Conservation (phyloP, 352 stramenopile species). For the Pythium sukuiense region DNA sequence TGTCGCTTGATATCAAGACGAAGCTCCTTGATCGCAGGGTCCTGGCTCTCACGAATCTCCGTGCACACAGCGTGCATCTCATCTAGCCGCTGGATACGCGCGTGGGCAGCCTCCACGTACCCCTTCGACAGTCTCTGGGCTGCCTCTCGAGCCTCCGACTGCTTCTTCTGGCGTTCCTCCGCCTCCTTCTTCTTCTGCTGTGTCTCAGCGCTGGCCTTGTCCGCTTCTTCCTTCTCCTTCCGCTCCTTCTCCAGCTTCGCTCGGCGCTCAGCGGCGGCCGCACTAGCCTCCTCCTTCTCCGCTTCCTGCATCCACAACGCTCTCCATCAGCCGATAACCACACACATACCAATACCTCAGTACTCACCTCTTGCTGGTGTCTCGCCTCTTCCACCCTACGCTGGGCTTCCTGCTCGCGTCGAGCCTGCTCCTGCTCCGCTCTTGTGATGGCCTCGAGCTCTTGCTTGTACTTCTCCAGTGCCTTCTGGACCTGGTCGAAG, state of each 20-base stretch:
- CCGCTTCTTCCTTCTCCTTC: conserved; percentile 30
- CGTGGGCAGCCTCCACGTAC: conserved; percentile 31
- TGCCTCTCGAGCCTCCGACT: conserved; percentile 34
- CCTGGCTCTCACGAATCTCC: conserved; percentile 48
- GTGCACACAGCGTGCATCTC: conserved; percentile 44
- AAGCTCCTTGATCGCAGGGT: conserved; percentile 59
- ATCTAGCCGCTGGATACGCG: conserved; percentile 48
- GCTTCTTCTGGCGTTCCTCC: conserved; percentile 34
- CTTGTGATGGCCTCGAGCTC: conserved; percentile 31
- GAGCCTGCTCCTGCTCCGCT: conserved; percentile 33
- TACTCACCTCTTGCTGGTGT: conserved; percentile 32
- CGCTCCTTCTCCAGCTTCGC: conserved; percentile 27
- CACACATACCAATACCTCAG: not conserved
- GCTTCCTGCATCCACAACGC: conserved; percentile 20
- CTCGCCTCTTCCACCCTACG: conserved; percentile 37
- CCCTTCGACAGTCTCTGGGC: conserved; percentile 49
- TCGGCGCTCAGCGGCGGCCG: conserved; percentile 29
- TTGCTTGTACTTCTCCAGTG: conserved; percentile 48
- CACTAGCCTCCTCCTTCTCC: conserved; percentile 36
- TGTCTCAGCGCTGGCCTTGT: conserved; percentile 8
- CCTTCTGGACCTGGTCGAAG: conserved; percentile 48
- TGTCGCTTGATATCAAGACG: conserved; percentile 71
- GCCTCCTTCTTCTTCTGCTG: conserved; percentile 32
- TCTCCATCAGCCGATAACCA: not conserved
- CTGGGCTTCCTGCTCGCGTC: conserved; percentile 37